Evolutionary conservation across 148 eudicot species (phyloP), one percentile per base, ranked within the genome.

Genomic region (Rhododendron griersonianum): DNA sequence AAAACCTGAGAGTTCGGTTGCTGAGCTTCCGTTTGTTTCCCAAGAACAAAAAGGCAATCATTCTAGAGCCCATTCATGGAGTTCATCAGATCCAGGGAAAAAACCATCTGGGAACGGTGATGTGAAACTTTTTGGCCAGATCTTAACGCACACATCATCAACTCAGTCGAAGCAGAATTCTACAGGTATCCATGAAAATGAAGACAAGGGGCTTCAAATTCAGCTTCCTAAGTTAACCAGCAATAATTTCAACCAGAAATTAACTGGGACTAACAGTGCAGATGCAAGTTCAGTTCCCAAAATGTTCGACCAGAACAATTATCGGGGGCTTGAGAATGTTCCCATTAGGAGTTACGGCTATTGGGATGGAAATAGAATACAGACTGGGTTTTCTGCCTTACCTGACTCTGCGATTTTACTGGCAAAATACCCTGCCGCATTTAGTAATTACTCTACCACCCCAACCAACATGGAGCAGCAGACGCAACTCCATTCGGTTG

Each of bases 71-170:
- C 80, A 75, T 55, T 80, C 89, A 76, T 76, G 87, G 51, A 63
- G 88, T 84, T 87, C 91, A n/a, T 89, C 94, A 39, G 90, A 89
- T 87, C 28, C 83, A 11, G 95, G 91, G 76, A 71, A 71, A 73
- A 93, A 90, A 86, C 91, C 93, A 78, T 81, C 87, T 33, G 85
- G 91, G 75, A 94, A 89, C 77, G 96, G 99, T 85, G 93, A 95
- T 87, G 98, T 95, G 81, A 95, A 95, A 80, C 89, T 97, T 74
- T 97, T 97, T 82, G 99, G 99, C 84, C 93, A 95, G 88, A 95
- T 97, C 87, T 89, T 97, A 48, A 90, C 91, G 85, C 91, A 89
- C 81, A 81, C 91, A 7, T 88, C 93, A 48, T 87, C 96, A 33
- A 15, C 39, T 76, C 84, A 80, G 84, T 93, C 87, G 39, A 92